Conservation (phyloP, 345 rosid genomes). For the Salix suchowensis region DNA sequence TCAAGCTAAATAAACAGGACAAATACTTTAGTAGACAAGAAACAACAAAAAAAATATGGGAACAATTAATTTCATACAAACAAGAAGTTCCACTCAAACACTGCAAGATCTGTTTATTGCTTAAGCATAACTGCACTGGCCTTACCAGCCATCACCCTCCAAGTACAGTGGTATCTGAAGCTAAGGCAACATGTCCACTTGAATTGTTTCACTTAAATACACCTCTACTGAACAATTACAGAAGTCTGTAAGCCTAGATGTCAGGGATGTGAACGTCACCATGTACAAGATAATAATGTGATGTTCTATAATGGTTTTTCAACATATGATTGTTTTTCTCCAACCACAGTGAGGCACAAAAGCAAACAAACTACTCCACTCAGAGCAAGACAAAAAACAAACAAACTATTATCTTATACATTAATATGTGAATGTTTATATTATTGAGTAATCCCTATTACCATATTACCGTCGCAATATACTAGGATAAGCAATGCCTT, state of each 20-base stretch:
- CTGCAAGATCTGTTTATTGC: neutral
- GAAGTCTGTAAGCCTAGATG: neutral
- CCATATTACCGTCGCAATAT: neutral
- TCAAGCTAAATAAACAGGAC: slow-evolving; percentile 59
- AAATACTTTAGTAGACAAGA: slow-evolving; percentile 10
- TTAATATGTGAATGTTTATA: neutral
- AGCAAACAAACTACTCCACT: neutral
- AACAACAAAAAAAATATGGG: neutral
- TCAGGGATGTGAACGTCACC: neutral
- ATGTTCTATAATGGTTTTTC: neutral
- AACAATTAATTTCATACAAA: neutral
- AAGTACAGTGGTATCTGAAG: neutral
- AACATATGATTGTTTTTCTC: neutral
- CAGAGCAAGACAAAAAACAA: neutral
- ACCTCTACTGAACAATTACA: neutral
- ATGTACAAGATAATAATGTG: neutral
- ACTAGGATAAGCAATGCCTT: neutral
- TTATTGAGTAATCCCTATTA: neutral
- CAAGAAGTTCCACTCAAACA: neutral
- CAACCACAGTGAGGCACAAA: neutral
- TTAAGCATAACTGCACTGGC: neutral
- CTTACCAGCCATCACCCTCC: neutral
- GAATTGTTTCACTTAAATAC: neutral
- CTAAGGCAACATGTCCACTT: neutral
- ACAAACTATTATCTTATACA: neutral